Percentiles rank a stretch among this genome's conserved stretches.
Evolutionary conservation across 805 yeast genomes (phyloP).

Genomic region (Diddensiella transvaalensis): DNA sequence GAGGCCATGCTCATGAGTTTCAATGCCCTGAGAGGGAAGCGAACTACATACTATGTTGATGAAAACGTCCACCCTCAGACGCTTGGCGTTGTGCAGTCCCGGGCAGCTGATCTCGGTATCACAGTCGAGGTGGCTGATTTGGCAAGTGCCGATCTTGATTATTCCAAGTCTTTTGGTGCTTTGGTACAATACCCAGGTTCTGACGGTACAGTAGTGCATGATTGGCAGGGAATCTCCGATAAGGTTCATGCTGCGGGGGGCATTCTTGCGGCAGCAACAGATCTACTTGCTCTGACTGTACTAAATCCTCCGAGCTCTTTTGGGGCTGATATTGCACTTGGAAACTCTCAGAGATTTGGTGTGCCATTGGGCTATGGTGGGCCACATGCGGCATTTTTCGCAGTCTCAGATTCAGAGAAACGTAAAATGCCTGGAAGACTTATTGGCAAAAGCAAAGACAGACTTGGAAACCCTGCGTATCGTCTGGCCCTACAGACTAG

Average conservation of each 20-base stretch:
- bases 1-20: slow-evolving; percentile 90
- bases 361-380: slow-evolving; percentile 99
- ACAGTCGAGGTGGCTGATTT: slow-evolving; percentile 56
- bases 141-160: slow-evolving; percentile 39
- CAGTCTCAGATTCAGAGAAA: slow-evolving; percentile 74
- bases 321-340: slow-evolving; percentile 91
- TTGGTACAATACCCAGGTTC: slow-evolving; percentile 89
- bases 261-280: slow-evolving; percentile 82
- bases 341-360: slow-evolving; percentile 93
- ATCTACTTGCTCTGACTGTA: slow-evolving; percentile 81
- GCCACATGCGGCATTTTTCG: slow-evolving; percentile 97
- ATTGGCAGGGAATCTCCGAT: slow-evolving; percentile 55
- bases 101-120: slow-evolving; percentile 73
- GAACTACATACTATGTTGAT: slow-evolving; percentile 67
- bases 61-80: slow-evolving; percentile 81
- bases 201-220: slow-evolving; percentile 64
- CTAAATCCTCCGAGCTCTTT: slow-evolving; percentile 79
- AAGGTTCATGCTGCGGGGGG: slow-evolving; percentile 69
- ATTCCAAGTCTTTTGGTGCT: slow-evolving; percentile 64
- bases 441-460: slow-evolving; percentile 88
- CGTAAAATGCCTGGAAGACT: slow-evolving; percentile 96
- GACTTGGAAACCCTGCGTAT: slow-evolving; percentile 83
- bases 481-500: slow-evolving; percentile 95
- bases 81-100: slow-evolving; percentile 66
- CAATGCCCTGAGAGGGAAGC: slow-evolving; percentile 65